Conservation (phyloP, 2,329 filamentous ascomycete species). For the Venturia oleaginea region DNA sequence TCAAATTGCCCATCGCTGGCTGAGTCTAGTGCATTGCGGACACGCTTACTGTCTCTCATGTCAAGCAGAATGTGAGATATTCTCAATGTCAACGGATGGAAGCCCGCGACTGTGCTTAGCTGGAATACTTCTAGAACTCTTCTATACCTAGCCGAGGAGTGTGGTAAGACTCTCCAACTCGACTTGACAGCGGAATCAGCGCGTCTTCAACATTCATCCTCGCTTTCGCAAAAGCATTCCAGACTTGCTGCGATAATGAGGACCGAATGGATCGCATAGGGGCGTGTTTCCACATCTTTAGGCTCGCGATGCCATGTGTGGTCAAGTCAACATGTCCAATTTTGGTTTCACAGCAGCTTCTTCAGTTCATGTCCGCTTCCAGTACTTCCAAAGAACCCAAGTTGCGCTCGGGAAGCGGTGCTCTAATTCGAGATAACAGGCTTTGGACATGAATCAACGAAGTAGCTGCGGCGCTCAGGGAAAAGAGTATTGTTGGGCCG, state of each 20-base stretch:
- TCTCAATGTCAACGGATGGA: neutral
- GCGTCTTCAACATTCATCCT: neutral
- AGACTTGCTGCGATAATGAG: neutral
- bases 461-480: too few species aligned
- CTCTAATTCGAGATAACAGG: too few species aligned
- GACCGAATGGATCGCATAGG: too few species aligned
- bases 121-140: too few species aligned
- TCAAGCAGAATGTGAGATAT: neutral
- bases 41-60: too few species aligned
- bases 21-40: neutral
- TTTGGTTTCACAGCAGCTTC: too few species aligned
- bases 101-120: neutral
- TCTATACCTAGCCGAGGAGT: neutral
- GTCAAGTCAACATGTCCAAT: too few species aligned
- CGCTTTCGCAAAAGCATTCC: neutral
- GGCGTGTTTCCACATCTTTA: neutral
- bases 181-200: neutral
- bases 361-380: too few species aligned
- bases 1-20: neutral
- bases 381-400: too few species aligned
- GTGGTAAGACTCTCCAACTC: neutral
- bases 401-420: too few species aligned
- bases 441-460: too few species aligned
- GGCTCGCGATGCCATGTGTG: neutral
- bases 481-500: too few species aligned